These are phyloP conservation scores for Plasmodium coatneyi DNA, from an alignment of 169 alveolate species.

Conservation along the genomic window DNA sequence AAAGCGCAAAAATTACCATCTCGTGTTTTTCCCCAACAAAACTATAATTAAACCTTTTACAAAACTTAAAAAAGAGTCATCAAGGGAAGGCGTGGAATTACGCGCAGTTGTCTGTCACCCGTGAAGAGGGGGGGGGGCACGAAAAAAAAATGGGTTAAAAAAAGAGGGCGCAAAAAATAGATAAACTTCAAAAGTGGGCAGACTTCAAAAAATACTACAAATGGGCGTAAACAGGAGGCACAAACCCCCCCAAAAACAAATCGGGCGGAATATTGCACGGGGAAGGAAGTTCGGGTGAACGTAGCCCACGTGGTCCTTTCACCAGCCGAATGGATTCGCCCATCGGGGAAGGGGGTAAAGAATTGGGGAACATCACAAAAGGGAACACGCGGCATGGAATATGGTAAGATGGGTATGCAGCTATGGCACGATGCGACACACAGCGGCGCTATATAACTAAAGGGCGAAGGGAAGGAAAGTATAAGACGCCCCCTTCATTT, in stretches of 20 bases:
- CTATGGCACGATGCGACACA: neutral
- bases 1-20: neutral
- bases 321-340: neutral
- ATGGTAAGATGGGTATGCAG: neutral
- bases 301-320: neutral
- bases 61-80: neutral
- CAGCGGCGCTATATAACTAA: neutral
- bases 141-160: neutral
- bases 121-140: neutral
- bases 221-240: neutral
- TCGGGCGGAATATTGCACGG: neutral
- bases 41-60: neutral
- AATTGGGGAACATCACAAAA: neutral
- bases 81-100: neutral
- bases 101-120: neutral
- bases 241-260: neutral
- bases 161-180: neutral
- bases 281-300: neutral
- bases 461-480: neutral
- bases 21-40: neutral
- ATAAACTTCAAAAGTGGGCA: neutral
- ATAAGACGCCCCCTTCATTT: neutral
- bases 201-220: neutral
- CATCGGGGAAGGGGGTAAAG: neutral
- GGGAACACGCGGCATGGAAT: neutral